Base-by-base conservation (phyloP, 345 rosid species). In the Cardamine occulta region DNA sequence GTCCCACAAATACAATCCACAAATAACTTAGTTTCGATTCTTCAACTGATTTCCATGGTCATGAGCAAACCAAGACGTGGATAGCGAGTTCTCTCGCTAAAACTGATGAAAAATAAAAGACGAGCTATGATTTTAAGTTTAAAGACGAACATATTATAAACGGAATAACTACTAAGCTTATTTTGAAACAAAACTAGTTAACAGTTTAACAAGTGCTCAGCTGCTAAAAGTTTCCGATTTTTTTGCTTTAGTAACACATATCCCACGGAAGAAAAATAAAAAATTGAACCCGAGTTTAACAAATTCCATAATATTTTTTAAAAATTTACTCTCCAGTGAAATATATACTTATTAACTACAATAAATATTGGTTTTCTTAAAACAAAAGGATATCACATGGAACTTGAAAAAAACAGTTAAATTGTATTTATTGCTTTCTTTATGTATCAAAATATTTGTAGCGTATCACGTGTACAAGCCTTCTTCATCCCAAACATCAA, bases 401-500 rank as follows among this genome's bases (percentile, higher is more conserved):
- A 61, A 37, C 12, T 37, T 61, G 48, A 12, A 8, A 35, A 37
- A 35, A 35, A 3, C 17, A 37, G 13, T n/a, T n/a, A 5, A 10
- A 47, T 6, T 64, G n/a, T 48, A 44, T 31, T 24, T 48, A 48
- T 65, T 31, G 11, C 0, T 17, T 64, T 49, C 18, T 49, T 34
- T 31, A 49, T 34, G 19, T 65, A 17, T 10, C 7, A 11, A 12
- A 5, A 26, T 63, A n/a, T 10, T 12, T 52, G 29, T 42, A 28
- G 19, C 18, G 42, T 19, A 58, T 70, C 76, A 74, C 39, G 13
- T 49, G 68, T 67, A 49, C 45, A 67, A 59, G 54, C 79, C 74
- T 67, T 75, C 79, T 59, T 75, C 68, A 15, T 75, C 55, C 79
- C 74, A 75, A 59, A 68, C 45, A 29, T 60, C 47, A 59, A 75